Conservation (phyloP, 1,284 basidiomycete species). For the Austroboletus niveus region DNA sequence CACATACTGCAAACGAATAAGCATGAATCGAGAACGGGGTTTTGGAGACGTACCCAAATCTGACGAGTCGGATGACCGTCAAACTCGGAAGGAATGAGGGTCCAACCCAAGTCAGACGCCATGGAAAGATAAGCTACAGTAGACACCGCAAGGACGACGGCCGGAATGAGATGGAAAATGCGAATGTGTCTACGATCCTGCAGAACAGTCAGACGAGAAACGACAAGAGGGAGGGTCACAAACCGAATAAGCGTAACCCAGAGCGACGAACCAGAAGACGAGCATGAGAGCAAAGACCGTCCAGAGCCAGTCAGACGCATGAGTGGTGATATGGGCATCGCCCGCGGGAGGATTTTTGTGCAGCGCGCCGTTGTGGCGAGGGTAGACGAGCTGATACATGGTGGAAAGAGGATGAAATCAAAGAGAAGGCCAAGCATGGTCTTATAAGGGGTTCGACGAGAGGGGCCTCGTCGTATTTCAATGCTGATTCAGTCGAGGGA, state of each 20-base stretch:
- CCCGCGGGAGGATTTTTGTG: slow-evolving; percentile 39
- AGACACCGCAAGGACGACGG: slow-evolving; percentile 45
- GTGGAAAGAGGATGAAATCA: neutral
- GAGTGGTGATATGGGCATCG: slow-evolving; percentile 38
- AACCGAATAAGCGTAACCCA: slow-evolving; percentile 41
- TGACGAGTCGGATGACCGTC: slow-evolving; percentile 40
- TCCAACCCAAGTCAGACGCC: slow-evolving; percentile 60
- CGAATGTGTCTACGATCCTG: slow-evolving; percentile 42
- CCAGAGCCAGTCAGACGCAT: slow-evolving; percentile 55
- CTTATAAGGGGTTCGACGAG: slow-evolving; percentile 13
- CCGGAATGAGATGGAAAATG: slow-evolving; percentile 48
- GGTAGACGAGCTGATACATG: slow-evolving; percentile 15
- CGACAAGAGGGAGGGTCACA: slow-evolving; percentile 3
- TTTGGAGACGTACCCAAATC: slow-evolving; percentile 45
- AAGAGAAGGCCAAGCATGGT: neutral
- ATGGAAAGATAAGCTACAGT: slow-evolving; percentile 51
- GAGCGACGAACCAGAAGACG: slow-evolving; percentile 37
- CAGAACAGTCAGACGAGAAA: neutral
- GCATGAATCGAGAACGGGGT: neutral
- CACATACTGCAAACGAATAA: slow-evolving; percentile 34
- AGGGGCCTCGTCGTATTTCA: neutral
- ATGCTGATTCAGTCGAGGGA: slow-evolving; percentile 16
- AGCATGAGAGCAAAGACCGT: slow-evolving; percentile 52
- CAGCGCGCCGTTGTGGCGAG: slow-evolving; percentile 22
- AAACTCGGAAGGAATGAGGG: slow-evolving; percentile 46